A percentile compares a stretch with the other conserved stretches of the same genome.
These are phyloP conservation scores for Syzygium aromaticum DNA, from an alignment of 345 rosid genomes.

Conservation along the genomic window DNA sequence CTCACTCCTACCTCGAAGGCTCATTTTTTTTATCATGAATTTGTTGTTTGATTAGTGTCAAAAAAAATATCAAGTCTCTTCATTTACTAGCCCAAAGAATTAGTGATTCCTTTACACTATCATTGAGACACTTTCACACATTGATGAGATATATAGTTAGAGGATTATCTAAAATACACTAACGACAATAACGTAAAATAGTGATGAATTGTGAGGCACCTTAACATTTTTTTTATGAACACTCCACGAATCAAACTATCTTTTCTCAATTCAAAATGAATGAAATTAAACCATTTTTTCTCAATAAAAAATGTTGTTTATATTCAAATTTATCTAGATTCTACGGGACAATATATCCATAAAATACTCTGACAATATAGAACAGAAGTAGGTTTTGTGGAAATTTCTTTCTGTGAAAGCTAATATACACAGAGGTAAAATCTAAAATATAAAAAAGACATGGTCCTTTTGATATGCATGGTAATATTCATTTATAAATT, in stretches of 20 bases:
- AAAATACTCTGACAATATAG: too few species aligned
- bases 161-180: not conserved
- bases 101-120: not conserved
- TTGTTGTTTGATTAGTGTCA: not conserved
- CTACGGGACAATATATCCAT: not conserved
- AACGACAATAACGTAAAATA: not conserved
- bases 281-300: not conserved
- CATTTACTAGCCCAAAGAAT: not conserved
- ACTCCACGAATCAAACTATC: not conserved
- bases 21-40: not conserved
- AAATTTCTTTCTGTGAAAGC: not conserved
- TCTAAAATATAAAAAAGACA: not conserved
- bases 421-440: not conserved
- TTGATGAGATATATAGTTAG: not conserved
- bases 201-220: not conserved
- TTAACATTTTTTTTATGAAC: not conserved
- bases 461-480: fast-evolving
- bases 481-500: not conserved
- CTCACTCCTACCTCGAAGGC: not conserved
- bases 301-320: not conserved
- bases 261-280: not conserved
- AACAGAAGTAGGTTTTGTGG: too few species aligned
- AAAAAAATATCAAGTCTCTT: not conserved
- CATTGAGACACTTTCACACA: not conserved
- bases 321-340: not conserved